A percentile compares a stretch with the other conserved stretches of the same genome.
Conservation (phyloP, 306 rosid species). For the barrel medic (Medicago truncatula) region DNA sequence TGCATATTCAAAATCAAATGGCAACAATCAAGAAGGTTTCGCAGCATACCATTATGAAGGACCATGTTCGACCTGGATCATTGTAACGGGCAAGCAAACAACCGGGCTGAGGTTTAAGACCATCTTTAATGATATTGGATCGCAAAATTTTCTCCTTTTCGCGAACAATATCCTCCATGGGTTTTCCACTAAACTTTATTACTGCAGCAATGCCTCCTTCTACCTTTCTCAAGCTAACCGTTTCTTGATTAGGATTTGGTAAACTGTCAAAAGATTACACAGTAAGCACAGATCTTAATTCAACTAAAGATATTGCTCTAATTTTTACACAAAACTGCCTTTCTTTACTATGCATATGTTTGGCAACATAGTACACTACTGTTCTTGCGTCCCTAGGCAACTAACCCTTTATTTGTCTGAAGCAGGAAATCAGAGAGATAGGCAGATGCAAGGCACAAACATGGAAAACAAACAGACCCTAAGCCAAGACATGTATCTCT, state of each 20-base stretch:
- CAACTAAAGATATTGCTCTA: background rate
- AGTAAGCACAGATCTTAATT: background rate
- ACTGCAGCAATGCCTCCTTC: constrained; percentile 84
- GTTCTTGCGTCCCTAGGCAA: too few species aligned
- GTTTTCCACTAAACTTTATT: constrained; percentile 83
- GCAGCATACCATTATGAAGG: constrained; percentile 72
- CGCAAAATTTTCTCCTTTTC: constrained; percentile 67
- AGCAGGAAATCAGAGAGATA: too few species aligned
- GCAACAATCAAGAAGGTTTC: constrained; percentile 1
- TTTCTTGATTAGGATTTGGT: constrained; percentile 80
- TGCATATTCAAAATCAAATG: constrained; percentile 15
- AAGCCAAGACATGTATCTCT: constrained; percentile 4
- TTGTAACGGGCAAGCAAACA: constrained; percentile 96
- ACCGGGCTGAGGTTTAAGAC: constrained; percentile 71
- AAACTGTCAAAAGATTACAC: constrained; percentile 59
- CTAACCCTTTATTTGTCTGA: too few species aligned
- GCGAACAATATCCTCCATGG: constrained; percentile 60
- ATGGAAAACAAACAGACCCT: too few species aligned
- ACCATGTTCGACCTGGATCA: constrained; percentile 87
- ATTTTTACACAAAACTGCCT: background rate
- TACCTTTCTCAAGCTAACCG: constrained; percentile 65
- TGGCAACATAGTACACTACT: too few species aligned
- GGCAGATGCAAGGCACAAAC: too few species aligned
- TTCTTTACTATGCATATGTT: background rate
- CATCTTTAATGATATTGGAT: constrained; percentile 56